phyloP scores from a whole-genome alignment of 306 rosid species.

The Vigna hirtella region DNA sequence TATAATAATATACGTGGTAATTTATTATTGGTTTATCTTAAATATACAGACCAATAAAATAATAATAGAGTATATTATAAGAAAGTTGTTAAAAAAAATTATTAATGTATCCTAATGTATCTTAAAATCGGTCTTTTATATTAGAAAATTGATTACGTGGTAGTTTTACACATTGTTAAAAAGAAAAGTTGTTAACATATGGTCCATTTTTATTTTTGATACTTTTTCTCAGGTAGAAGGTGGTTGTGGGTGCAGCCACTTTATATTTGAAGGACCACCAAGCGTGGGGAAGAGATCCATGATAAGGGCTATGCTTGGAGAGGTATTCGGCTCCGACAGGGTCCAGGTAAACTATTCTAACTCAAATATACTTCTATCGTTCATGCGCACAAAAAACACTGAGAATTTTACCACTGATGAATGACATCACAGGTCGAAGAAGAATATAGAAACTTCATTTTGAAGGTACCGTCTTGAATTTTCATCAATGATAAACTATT shows the following conservation, averaged over 20 bases:
- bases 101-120: too few species aligned
- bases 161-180: too few species aligned
- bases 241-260: conserved; percentile 60
- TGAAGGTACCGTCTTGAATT: conserved; percentile 53
- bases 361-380: neutral
- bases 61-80: too few species aligned
- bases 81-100: too few species aligned
- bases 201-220: neutral
- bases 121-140: too few species aligned
- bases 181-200: too few species aligned
- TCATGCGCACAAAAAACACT: too few species aligned
- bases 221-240: conserved; percentile 48
- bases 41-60: too few species aligned
- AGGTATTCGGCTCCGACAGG: conserved; percentile 60
- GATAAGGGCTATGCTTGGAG: conserved; percentile 83
- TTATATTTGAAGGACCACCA: conserved; percentile 84
- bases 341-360: conserved; percentile 51
- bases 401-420: conserved; percentile 5
- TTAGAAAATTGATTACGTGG: too few species aligned
- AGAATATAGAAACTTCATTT: conserved; percentile 53
- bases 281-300: conserved; percentile 88
- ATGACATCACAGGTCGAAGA: conserved; percentile 54
- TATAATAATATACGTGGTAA: too few species aligned
- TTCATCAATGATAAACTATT: neutral
- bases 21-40: too few species aligned